Conservation (phyloP, 2,329 filamentous ascomycete species). For the Aspergillus unguis region DNA sequence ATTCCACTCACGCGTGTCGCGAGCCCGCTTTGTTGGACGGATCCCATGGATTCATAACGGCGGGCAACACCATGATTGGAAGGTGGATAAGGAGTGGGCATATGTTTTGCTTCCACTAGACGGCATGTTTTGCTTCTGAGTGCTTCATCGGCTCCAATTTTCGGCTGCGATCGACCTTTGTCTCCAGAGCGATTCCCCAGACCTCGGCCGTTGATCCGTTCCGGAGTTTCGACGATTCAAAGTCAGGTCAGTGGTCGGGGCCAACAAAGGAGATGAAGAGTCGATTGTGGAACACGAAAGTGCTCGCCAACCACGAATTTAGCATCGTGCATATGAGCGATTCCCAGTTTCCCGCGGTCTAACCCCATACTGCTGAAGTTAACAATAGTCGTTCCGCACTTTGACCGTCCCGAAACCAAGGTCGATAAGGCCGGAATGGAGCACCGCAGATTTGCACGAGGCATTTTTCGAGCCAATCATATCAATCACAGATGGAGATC, state of each 20-base stretch:
- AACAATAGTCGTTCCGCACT: constrained; percentile 1
- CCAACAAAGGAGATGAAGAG: neutral
- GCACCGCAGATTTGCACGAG: constrained; percentile 18
- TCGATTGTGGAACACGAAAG: neutral
- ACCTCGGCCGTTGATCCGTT: constrained; percentile 7
- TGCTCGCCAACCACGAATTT: neutral
- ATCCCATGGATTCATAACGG: neutral
- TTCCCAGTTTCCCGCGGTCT: neutral
- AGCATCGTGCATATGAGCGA: neutral
- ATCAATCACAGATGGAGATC: constrained; percentile 1
- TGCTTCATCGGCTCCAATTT: neutral
- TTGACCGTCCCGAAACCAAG: constrained; percentile 6
- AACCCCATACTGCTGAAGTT: constrained; percentile 1
- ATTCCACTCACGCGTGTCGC: neutral
- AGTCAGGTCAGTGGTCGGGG: no score
- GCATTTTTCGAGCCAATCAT: constrained; percentile 22
- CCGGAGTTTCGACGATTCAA: neutral
- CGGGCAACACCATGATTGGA: constrained; percentile 3
- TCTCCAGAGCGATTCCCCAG: constrained; percentile 4
- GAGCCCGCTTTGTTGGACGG: neutral
- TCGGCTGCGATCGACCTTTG: constrained; percentile 1
- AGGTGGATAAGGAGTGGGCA: constrained; percentile 5
- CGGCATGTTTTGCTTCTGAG: neutral
- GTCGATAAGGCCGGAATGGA: constrained; percentile 11
- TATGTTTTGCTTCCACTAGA: neutral